Percentiles rank a stretch among this genome's conserved stretches.
Conservation (phyloP, 441 rosid species). For the Populus tomentosa region DNA sequence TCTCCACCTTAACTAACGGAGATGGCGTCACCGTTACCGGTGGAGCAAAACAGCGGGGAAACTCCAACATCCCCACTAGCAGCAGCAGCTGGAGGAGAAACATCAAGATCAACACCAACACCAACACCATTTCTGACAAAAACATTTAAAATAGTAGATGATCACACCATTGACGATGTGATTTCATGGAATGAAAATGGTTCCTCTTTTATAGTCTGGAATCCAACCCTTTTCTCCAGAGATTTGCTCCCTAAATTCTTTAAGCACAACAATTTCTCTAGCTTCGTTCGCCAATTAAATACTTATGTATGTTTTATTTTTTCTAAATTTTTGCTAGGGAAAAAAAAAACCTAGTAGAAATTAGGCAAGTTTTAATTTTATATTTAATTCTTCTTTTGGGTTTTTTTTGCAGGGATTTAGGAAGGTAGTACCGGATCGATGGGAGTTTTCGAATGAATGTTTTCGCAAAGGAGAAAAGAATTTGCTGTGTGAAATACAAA, state of each 20-base stretch:
- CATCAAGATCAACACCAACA: slow-evolving; percentile 74
- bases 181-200: slow-evolving; percentile 95
- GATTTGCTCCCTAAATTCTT: slow-evolving; percentile 89
- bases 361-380: not conserved
- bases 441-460: slow-evolving; percentile 87
- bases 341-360: not conserved
- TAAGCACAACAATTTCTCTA: slow-evolving; percentile 92
- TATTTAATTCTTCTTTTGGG: not conserved
- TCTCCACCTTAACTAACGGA: slow-evolving; percentile 25
- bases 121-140: slow-evolving; percentile 81
- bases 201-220: slow-evolving; percentile 75
- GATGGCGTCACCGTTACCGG: slow-evolving; percentile 37
- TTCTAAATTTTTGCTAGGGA: not conserved
- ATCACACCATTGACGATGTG: slow-evolving; percentile 61
- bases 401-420: slow-evolving; percentile 52
- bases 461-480: slow-evolving; percentile 71
- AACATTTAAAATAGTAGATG: slow-evolving; percentile 82
- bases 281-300: slow-evolving; percentile 96
- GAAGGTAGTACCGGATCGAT: slow-evolving; percentile 87
- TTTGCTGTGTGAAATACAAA: slow-evolving; percentile 74
- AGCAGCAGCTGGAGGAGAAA: slow-evolving; percentile 23
- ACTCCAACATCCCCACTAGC: slow-evolving; percentile 1
- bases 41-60: slow-evolving; percentile 40
- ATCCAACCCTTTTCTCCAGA: slow-evolving; percentile 81
- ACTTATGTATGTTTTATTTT: slow-evolving; percentile 60